These are phyloP conservation scores for Backusella sp. DNA, from an alignment of 192 early-diverging fungal genomes.

Conservation along the genomic window DNA sequence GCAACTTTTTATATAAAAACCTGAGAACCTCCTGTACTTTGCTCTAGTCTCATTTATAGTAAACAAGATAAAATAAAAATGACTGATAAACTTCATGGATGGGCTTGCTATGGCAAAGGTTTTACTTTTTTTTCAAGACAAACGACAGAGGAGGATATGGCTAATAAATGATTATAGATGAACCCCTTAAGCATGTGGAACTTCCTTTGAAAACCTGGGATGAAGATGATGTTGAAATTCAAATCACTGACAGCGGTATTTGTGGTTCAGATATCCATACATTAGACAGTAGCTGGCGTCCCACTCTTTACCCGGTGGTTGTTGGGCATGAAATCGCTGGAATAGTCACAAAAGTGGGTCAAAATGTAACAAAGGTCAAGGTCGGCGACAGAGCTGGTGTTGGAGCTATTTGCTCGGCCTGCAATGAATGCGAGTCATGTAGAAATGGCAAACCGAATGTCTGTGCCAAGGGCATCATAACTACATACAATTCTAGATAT, in stretches of 20 bases:
- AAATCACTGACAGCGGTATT: constrained; percentile 65
- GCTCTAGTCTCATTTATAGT: too few relatives aligned
- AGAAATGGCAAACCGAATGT: constrained; percentile 37
- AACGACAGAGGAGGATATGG: too few relatives aligned
- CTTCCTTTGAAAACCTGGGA: neutral
- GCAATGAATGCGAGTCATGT: constrained; percentile 45
- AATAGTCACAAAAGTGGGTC: constrained; percentile 37
- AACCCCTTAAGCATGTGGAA: neutral
- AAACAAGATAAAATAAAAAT: too few relatives aligned
- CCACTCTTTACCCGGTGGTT: constrained; percentile 41
- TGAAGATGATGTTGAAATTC: constrained; percentile 46
- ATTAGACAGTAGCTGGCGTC: constrained; percentile 19
- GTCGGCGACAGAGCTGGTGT: constrained; percentile 53
- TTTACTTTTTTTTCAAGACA: too few relatives aligned
- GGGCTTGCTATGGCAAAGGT: too few relatives aligned
- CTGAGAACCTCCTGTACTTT: too few relatives aligned
- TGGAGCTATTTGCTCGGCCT: constrained; percentile 64
- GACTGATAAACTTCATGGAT: too few relatives aligned
- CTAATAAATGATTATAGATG: neutral
- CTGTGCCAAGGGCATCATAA: constrained; percentile 47
- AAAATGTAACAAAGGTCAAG: constrained; percentile 35
- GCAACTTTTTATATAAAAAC: too few relatives aligned
- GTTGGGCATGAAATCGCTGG: constrained; percentile 60
- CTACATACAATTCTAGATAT: constrained; percentile 42
- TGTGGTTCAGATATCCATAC: constrained; percentile 79